Conservation (phyloP, 345 rosid species). For the Euphorbia tirucalli region DNA sequence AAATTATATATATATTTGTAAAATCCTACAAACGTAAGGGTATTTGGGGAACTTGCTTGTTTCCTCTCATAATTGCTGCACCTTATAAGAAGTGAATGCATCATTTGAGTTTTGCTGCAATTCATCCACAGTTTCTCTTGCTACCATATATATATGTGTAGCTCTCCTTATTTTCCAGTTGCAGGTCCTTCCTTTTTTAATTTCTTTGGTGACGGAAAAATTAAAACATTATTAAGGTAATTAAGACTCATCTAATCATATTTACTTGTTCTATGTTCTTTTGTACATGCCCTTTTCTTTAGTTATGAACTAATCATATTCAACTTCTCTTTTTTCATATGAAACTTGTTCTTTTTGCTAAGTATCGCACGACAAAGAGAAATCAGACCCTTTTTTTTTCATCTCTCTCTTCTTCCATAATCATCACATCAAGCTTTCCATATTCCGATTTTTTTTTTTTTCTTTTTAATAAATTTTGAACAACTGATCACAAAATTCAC, state of each 20-base stretch:
- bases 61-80: constrained; percentile 29
- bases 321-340: neutral
- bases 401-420: neutral
- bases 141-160: too few relatives aligned
- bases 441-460: neutral
- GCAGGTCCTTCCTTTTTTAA: too few relatives aligned
- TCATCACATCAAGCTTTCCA: neutral
- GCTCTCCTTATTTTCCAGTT: too few relatives aligned
- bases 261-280: too few relatives aligned
- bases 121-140: neutral
- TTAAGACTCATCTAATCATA: too few relatives aligned
- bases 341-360: neutral
- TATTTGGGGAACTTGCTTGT: constrained; percentile 19
- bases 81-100: constrained; percentile 24
- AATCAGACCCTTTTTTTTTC: neutral
- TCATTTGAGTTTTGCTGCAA: neutral
- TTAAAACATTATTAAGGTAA: too few relatives aligned
- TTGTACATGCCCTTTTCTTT: too few relatives aligned
- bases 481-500: too few relatives aligned
- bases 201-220: neutral
- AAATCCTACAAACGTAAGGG: constrained; percentile 20
- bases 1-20: too few relatives aligned
- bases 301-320: neutral
- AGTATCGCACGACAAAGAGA: neutral
- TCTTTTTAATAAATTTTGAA: neutral